Percentiles rank a stretch among this genome's conserved stretches.
These are phyloP conservation scores for Metarhizium album DNA, from an alignment of 2,329 filamentous ascomycete species.

Conservation along the genomic window DNA sequence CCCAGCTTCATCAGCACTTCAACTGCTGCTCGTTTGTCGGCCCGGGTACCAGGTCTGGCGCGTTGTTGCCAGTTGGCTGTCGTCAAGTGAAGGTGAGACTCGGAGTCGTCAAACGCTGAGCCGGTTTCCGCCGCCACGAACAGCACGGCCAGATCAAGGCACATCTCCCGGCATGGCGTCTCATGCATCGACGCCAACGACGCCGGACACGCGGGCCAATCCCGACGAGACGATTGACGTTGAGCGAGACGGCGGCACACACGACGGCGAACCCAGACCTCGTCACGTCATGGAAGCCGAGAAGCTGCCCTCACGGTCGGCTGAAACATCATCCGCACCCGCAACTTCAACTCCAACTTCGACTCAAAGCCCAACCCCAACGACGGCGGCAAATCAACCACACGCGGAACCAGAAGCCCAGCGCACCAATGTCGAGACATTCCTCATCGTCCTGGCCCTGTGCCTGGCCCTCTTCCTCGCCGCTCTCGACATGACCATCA, in stretches of 20 bases:
- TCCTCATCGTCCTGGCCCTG: constrained; percentile 30
- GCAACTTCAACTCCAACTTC: neutral
- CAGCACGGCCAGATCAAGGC: neutral
- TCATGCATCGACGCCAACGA: constrained; percentile 5
- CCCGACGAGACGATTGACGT: constrained; percentile 19
- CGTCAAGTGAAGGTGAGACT: too few species aligned
- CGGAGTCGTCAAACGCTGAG: too few species aligned
- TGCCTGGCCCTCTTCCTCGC: constrained; percentile 39
- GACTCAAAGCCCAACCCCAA: too few species aligned
- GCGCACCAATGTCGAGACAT: constrained; percentile 27
- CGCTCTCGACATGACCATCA: constrained; percentile 48
- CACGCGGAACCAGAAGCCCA: constrained; percentile 19
- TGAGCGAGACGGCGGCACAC: constrained; percentile 10
- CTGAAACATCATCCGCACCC: neutral
- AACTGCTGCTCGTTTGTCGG: too few species aligned
- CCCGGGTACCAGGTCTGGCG: too few species aligned
- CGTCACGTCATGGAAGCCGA: neutral
- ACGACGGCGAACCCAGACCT: constrained; percentile 5
- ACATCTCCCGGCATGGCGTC: constrained; percentile 1
- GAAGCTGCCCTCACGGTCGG: neutral
- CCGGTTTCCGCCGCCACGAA: neutral
- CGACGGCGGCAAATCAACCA: neutral
- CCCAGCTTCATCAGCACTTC: too few species aligned
- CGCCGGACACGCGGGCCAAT: constrained; percentile 14
- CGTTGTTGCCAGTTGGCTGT: too few species aligned